phyloP scores from a whole-genome alignment of 73 alveolate genomes.

The Symbiodinium pilosum region DNA sequence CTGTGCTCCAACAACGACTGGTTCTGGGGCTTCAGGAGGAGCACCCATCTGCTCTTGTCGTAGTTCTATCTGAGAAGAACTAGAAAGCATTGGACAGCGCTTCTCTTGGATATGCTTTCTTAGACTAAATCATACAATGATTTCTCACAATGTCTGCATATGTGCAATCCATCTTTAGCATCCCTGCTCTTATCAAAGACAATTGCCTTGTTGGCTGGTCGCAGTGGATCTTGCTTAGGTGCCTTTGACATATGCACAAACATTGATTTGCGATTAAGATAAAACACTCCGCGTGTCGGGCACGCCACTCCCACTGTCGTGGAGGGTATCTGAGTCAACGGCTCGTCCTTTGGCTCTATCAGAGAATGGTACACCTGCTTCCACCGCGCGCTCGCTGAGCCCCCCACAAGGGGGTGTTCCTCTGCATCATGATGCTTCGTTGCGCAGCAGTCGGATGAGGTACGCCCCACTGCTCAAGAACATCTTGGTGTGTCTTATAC shows the following conservation, averaged over 20 bases:
- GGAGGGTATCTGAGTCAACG: neutral
- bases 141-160: neutral
- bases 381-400: too few relatives aligned
- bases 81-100: neutral
- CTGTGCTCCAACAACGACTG: too few relatives aligned
- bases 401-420: too few relatives aligned
- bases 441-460: neutral
- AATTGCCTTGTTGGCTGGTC: neutral
- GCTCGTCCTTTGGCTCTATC: too few relatives aligned
- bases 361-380: too few relatives aligned
- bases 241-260: too few relatives aligned
- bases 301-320: neutral
- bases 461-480: neutral
- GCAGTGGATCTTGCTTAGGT: too few relatives aligned
- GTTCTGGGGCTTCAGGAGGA: too few relatives aligned
- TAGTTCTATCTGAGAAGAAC: too few relatives aligned
- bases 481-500: neutral
- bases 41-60: too few relatives aligned
- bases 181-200: neutral
- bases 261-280: too few relatives aligned
- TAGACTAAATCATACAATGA: neutral
- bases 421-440: neutral
- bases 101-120: neutral
- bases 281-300: too few relatives aligned
- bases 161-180: neutral